A percentile compares a stretch with the other conserved stretches of the same genome.
These are phyloP conservation scores for Mycena haematopus DNA, from an alignment of 768 basidiomycete genomes.

Conservation along the genomic window DNA sequence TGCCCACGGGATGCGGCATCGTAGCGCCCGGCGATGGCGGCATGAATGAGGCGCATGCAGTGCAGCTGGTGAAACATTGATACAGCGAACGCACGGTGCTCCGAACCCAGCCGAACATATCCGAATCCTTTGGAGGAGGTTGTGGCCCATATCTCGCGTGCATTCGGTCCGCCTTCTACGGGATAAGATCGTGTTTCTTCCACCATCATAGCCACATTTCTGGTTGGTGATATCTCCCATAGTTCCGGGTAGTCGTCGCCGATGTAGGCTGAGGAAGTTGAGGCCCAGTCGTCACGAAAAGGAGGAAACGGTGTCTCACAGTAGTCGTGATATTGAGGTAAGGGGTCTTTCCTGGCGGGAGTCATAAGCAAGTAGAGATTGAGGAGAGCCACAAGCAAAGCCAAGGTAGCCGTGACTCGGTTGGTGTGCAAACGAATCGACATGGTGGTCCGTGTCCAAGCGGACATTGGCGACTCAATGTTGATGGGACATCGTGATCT, in stretches of 20 bases:
- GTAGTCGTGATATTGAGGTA: not conserved
- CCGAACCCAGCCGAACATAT: constrained; percentile 38
- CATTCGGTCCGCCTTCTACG: constrained; percentile 30
- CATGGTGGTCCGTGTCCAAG: no score
- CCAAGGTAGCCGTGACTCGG: not conserved
- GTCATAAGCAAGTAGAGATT: not conserved
- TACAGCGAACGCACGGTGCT: constrained; percentile 38
- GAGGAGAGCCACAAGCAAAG: not conserved
- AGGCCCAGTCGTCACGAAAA: not conserved
- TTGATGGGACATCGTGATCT: no score
- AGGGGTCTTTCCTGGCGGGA: not conserved
- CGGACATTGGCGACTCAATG: no score
- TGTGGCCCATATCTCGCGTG: constrained; percentile 37
- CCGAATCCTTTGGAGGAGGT: constrained; percentile 36
- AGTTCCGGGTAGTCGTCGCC: constrained; percentile 38
- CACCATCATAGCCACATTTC: constrained; percentile 31
- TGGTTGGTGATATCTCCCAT: constrained; percentile 31
- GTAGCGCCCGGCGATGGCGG: constrained; percentile 22
- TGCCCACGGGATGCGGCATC: constrained; percentile 22
- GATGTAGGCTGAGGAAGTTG: constrained; percentile 33
- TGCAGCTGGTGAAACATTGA: constrained; percentile 44
- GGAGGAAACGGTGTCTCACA: not conserved
- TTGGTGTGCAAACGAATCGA: no score
- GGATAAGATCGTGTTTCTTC: constrained; percentile 41
- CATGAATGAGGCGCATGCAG: constrained; percentile 37